These are phyloP conservation scores for Yarrowia hollandica DNA, from an alignment of 805 yeast species.

Conservation along the genomic window DNA sequence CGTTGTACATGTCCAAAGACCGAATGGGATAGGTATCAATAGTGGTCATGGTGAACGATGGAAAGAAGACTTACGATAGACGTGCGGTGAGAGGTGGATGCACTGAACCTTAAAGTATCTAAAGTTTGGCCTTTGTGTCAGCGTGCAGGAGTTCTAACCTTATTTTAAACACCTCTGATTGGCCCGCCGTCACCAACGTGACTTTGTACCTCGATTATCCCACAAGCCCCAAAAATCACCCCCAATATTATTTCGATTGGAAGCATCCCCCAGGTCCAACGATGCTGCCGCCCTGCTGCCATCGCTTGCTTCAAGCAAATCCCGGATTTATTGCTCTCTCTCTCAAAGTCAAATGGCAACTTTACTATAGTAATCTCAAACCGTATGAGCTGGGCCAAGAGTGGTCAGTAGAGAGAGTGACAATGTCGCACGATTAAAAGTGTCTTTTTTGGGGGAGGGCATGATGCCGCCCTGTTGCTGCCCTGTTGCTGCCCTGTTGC, in stretches of 20 bases:
- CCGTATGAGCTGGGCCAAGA: too few species aligned
- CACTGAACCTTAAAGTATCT: not conserved
- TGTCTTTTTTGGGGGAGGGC: too few species aligned
- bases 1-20: not conserved
- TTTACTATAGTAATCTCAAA: not conserved
- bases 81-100: slow-evolving; percentile 26
- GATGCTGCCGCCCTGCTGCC: too few species aligned
- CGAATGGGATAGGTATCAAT: slow-evolving; percentile 4
- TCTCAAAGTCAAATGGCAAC: slow-evolving; percentile 2
- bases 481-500: too few species aligned
- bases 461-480: too few species aligned
- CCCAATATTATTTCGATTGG: too few species aligned
- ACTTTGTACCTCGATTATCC: too few species aligned
- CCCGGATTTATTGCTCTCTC: slow-evolving; percentile 15
- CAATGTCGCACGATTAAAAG: too few species aligned
- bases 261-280: too few species aligned
- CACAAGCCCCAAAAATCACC: too few species aligned
- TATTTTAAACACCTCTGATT: not conserved
- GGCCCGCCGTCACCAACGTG: not conserved
- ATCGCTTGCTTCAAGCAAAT: too few species aligned
- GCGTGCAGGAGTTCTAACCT: not conserved
- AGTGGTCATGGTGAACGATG: slow-evolving; percentile 2
- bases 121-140: slow-evolving; percentile 10
- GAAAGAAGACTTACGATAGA: slow-evolving; percentile 15
- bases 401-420: too few species aligned